These are phyloP conservation scores for Macrophomina phaseolina DNA, from an alignment of 2,329 filamentous ascomycete species.

Conservation along the genomic window DNA sequence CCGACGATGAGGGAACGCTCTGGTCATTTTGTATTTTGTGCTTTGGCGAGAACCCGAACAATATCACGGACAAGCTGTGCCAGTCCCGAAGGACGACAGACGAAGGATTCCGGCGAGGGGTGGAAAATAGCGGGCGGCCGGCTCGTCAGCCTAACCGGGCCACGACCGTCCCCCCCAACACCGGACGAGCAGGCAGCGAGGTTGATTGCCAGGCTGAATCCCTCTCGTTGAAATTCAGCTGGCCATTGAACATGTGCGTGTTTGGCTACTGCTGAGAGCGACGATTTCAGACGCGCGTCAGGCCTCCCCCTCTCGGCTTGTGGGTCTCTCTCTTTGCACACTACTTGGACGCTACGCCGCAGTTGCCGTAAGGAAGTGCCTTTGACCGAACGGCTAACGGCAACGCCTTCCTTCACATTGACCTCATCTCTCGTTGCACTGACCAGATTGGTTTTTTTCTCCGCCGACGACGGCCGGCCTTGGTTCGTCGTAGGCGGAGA, in stretches of 20 bases:
- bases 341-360: background rate
- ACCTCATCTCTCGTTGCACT: background rate
- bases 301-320: constrained; percentile 10
- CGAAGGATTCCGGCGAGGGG: background rate
- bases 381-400: background rate
- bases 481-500: background rate
- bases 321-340: constrained; percentile 11
- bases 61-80: no score
- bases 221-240: background rate
- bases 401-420: background rate
- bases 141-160: background rate
- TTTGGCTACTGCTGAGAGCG: background rate
- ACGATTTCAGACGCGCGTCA: constrained; percentile 23
- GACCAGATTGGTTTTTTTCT: background rate
- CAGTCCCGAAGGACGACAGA: background rate
- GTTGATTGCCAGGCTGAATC: constrained; percentile 8
- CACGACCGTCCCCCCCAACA: background rate
- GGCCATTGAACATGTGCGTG: background rate
- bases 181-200: constrained; percentile 1
- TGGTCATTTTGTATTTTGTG: no score
- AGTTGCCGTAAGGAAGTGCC: constrained; percentile 1
- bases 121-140: background rate
- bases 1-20: no score
- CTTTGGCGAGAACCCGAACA: no score
- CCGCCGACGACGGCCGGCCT: background rate